Conservation (phyloP, 768 basidiomycete species). For the Grammothele lineata region DNA sequence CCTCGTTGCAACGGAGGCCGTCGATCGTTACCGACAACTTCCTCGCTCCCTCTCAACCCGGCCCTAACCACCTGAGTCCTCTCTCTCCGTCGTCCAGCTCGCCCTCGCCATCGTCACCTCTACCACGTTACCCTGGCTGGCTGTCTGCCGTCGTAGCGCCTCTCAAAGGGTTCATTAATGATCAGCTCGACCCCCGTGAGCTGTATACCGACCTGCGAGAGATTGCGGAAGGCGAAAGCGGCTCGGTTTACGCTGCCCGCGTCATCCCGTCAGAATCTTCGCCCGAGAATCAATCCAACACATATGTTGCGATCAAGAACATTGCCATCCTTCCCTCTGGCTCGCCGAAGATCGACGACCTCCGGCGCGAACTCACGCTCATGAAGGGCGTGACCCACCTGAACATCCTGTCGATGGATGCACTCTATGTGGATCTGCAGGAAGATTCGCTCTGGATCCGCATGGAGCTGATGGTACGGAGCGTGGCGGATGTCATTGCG, state of each 20-base stretch:
- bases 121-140: constrained; percentile 58
- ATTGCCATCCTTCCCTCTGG: constrained; percentile 56
- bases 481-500: constrained; percentile 75
- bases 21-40: constrained; percentile 20
- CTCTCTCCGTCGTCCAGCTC: constrained; percentile 18
- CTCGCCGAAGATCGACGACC: constrained; percentile 58
- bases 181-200: constrained; percentile 54
- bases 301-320: constrained; percentile 69
- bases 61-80: constrained; percentile 6
- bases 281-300: constrained; percentile 8
- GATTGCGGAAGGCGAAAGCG: constrained; percentile 82
- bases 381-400: constrained; percentile 55
- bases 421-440: constrained; percentile 61
- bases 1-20: constrained; percentile 12
- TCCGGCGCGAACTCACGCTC: constrained; percentile 56
- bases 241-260: constrained; percentile 55
- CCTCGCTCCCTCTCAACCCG: constrained; percentile 6
- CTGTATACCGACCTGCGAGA: constrained; percentile 68
- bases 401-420: constrained; percentile 65
- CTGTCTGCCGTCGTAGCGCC: constrained; percentile 55
- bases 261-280: constrained; percentile 19
- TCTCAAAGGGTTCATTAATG: constrained; percentile 60
- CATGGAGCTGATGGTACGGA: constrained; percentile 90
- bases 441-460: constrained; percentile 67
- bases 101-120: constrained; percentile 38